These are phyloP conservation scores for Brachypodium distachyon DNA, from an alignment of 202 grass and related monocot genomes.

Conservation along the genomic window DNA sequence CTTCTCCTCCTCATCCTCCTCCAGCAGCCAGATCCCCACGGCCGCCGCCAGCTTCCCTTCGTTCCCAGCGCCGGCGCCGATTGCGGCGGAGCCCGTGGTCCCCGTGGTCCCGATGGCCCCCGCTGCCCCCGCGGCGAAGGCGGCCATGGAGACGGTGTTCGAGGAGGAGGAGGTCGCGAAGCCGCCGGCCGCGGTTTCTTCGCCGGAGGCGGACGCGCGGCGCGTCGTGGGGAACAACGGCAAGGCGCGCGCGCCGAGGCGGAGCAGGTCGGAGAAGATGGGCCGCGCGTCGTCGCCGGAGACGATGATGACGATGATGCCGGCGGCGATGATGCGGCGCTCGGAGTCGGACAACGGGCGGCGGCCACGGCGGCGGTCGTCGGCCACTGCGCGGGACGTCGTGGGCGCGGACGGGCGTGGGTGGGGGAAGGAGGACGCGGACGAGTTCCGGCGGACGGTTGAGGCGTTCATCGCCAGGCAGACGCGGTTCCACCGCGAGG, in stretches of 20 bases:
- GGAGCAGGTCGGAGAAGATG: constrained; percentile 65
- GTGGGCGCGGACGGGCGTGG: constrained; percentile 15
- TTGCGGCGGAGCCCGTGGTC: not conserved
- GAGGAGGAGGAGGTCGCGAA: constrained; percentile 92
- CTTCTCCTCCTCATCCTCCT: not conserved
- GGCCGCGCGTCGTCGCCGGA: not conserved
- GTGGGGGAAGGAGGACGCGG: constrained; percentile 49
- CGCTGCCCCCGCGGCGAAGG: no score
- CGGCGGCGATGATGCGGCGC: constrained; percentile 41
- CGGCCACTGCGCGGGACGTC: constrained; percentile 24
- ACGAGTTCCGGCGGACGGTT: constrained; percentile 57
- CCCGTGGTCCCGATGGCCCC: not conserved
- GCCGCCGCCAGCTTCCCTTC: not conserved
- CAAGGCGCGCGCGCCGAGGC: constrained; percentile 20
- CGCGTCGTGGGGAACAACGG: not conserved
- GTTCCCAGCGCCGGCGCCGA: not conserved
- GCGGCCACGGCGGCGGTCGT: constrained; percentile 27
- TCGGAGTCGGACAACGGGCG: constrained; percentile 50
- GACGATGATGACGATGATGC: constrained; percentile 29
- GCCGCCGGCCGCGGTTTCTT: not conserved
- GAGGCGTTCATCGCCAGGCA: constrained; percentile 94
- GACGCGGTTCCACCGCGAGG: constrained; percentile 67
- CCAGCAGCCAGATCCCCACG: not conserved
- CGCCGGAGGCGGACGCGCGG: not conserved
- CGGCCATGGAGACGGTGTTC: not conserved